Evolutionary conservation across 768 basidiomycete genomes (phyloP).

Genomic region (Auricularia cornea): DNA sequence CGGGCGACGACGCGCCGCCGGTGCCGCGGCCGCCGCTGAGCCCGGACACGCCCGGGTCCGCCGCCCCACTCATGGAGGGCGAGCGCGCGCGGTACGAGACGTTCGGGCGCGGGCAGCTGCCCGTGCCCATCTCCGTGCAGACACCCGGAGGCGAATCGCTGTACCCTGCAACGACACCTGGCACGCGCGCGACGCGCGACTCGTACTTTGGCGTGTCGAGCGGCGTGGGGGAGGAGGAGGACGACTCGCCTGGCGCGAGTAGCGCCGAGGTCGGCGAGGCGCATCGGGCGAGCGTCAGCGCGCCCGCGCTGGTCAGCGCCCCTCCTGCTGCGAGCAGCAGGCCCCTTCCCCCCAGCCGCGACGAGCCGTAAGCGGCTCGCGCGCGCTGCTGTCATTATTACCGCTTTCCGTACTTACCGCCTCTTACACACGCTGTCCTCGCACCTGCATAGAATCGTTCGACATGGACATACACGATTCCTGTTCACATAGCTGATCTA

Average conservation of each 20-base stretch:
- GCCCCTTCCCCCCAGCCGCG: no score
- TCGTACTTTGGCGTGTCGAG: not conserved
- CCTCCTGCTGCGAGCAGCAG: not conserved
- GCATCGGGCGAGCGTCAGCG: not conserved
- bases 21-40: not conserved
- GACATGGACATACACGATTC: no score
- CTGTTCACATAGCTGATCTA: no score
- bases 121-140: not conserved
- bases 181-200: not conserved
- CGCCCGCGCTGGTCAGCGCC: not conserved
- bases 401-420: no score
- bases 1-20: not conserved
- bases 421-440: no score
- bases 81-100: not conserved
- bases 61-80: not conserved
- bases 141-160: no score
- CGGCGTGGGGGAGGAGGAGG: not conserved
- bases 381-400: no score
- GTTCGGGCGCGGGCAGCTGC: not conserved
- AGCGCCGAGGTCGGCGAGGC: not conserved
- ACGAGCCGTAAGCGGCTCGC: no score
- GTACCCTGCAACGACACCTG: not conserved
- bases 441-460: no score
- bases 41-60: not conserved
- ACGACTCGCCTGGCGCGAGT: not conserved